Base-by-base conservation (phyloP, 352 stramenopile genomes). In the Phytopythium oedochilum region DNA sequence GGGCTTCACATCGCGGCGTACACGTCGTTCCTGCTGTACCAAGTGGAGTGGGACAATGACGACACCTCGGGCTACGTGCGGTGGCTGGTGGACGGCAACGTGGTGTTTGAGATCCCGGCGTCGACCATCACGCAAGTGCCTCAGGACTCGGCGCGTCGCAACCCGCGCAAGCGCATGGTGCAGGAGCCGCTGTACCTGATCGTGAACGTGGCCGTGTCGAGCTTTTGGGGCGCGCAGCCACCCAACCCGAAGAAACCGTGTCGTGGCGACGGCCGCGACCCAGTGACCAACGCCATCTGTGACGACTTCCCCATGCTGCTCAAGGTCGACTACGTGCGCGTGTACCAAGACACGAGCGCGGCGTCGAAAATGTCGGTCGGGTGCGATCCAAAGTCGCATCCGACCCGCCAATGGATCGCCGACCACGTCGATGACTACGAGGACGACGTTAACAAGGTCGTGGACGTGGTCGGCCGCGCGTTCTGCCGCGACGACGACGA, bases 151-250 rank as follows among this genome's bases (percentile, higher is more conserved):
- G 50, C n/a, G 12, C 61, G 26, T 5, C 32, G 43, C 15, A 94
- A 73, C 79, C 88, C 79, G 60, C 77, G 57, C 70, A 96, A 78
- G 67, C 86, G 88, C 57, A 98, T 99, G 78, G 81, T 97, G 26
- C 82, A 95, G 29, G 96, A 99, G 64, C 96, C 96, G 0, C 90
- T 96, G 75, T 98, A 98, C 58, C 63, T 98, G 53, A 86, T 99
- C 48, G 83, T 98, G 54, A 99, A 98, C 71, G 97, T 96, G 23
- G 96, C 96, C 8, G 76, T 99, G 49, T 97, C 89, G 20, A 85
- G 68, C 28, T 88, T 89, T 29, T 98, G 94, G 96, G 81, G 82
- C 17, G 63, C 84, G 0, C 77, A 60, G 25, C 84, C 84, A 3
- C 82, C 84, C 23, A 94, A 94, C 57, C 42, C 82, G 1, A 74